Conservation (phyloP, 768 basidiomycete genomes). For the Pluteus cervinus region DNA sequence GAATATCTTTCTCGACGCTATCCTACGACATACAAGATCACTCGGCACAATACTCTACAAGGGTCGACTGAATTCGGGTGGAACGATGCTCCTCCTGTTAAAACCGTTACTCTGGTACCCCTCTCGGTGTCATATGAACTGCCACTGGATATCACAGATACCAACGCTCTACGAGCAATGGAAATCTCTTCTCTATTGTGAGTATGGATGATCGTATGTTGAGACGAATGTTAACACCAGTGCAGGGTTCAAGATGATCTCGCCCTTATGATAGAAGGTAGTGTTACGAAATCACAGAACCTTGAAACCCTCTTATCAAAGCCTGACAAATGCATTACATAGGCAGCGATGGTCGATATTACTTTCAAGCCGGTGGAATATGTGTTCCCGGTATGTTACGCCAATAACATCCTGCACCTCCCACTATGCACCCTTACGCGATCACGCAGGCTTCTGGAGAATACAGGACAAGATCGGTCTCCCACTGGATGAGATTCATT, state of each 20-base stretch:
- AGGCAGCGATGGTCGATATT: slow-evolving; percentile 65
- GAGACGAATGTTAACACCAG: not conserved
- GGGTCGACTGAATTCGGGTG: slow-evolving; percentile 26
- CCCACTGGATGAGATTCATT: slow-evolving; percentile 67
- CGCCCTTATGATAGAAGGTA: slow-evolving; percentile 58
- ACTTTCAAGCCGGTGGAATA: slow-evolving; percentile 71
- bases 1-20: slow-evolving; percentile 63
- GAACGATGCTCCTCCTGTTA: slow-evolving; percentile 43
- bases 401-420: slow-evolving; percentile 10
- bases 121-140: slow-evolving; percentile 44
- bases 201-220: slow-evolving; percentile 18
- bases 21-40: slow-evolving; percentile 48
- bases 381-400: slow-evolving; percentile 49
- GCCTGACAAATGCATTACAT: not conserved
- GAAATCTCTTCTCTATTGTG: slow-evolving; percentile 57
- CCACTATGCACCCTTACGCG: not conserved
- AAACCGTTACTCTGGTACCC: slow-evolving; percentile 45
- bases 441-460: slow-evolving; percentile 63
- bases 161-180: slow-evolving; percentile 46
- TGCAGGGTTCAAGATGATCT: slow-evolving; percentile 47
- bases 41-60: slow-evolving; percentile 28
- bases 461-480: slow-evolving; percentile 72
- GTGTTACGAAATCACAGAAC: not conserved
- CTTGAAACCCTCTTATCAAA: not conserved
- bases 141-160: slow-evolving; percentile 30